A percentile compares a stretch with the other conserved stretches of the same genome.
Evolutionary conservation across 2,329 filamentous ascomycete species (phyloP).

Genomic region (Colletotrichum spaethianum): DNA sequence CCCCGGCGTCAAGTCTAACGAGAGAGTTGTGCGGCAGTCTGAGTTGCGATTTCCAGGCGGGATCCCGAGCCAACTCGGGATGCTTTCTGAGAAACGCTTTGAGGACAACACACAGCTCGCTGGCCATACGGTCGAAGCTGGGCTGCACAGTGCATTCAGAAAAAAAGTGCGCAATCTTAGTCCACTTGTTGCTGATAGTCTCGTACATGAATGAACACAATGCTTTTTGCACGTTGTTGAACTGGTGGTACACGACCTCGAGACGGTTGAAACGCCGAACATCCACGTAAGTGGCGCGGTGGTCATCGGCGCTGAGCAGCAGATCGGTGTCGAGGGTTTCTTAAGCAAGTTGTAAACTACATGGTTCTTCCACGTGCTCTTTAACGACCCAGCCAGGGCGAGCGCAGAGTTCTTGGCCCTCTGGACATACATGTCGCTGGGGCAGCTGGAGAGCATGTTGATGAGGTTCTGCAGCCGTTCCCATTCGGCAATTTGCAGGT

Average conservation of each 20-base stretch:
- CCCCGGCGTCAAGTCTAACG: neutral
- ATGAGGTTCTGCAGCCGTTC: slow-evolving; percentile 47
- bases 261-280: slow-evolving; percentile 47
- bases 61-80: slow-evolving; percentile 23
- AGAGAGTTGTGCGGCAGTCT: neutral
- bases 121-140: neutral
- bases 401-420: slow-evolving; percentile 41
- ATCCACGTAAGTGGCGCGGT: slow-evolving; percentile 56
- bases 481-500: slow-evolving; percentile 53
- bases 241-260: slow-evolving; percentile 43
- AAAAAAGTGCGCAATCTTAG: neutral
- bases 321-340: neutral
- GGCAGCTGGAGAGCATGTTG: slow-evolving; percentile 43
- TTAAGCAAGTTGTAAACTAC: slow-evolving; percentile 25
- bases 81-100: neutral
- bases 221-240: slow-evolving; percentile 52
- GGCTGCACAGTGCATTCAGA: neutral
- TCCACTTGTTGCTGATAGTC: slow-evolving; percentile 41
- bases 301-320: slow-evolving; percentile 46
- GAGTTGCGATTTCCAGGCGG: slow-evolving; percentile 4
- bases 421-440: neutral
- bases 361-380: slow-evolving; percentile 25
- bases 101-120: neutral
- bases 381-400: slow-evolving; percentile 40
- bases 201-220: slow-evolving; percentile 56